phyloP scores from a whole-genome alignment of 208 protist species.

The Trypanosoma vivax region DNA sequence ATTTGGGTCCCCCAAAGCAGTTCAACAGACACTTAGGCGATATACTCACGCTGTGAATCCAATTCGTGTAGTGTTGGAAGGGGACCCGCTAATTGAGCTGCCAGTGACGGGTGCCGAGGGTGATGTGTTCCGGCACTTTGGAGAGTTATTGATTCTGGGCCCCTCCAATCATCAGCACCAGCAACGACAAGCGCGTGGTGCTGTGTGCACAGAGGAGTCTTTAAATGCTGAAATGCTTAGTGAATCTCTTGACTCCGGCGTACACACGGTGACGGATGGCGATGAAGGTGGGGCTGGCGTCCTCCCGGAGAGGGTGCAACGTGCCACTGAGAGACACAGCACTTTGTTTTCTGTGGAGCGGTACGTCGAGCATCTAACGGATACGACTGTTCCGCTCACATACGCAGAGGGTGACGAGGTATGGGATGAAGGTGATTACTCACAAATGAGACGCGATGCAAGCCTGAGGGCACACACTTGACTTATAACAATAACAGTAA shows the following conservation, averaged over 20 bases:
- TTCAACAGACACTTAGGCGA: conserved; percentile 49
- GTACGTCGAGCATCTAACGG: conserved; percentile 48
- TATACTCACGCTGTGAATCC: conserved; percentile 62
- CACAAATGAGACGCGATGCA: conserved; percentile 20
- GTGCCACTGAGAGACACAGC: conserved; percentile 38
- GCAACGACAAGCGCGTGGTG: neutral
- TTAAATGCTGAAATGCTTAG: conserved; percentile 27
- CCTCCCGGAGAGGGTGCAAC: neutral
- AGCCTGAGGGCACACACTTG: conserved; percentile 4
- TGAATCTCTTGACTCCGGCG: conserved; percentile 7
- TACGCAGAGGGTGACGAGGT: conserved; percentile 87
- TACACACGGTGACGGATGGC: conserved; percentile 8
- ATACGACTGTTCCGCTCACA: conserved; percentile 44
- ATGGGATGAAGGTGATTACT: conserved; percentile 80
- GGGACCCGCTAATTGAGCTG: conserved; percentile 76
- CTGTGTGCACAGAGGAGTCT: neutral
- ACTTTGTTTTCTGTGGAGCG: conserved; percentile 50
- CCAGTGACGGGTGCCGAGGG: conserved; percentile 73
- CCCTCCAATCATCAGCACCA: neutral
- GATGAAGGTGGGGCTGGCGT: conserved; percentile 8
- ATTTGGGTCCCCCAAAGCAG: conserved; percentile 63
- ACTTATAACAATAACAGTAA: conserved; percentile 17
- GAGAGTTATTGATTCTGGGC: conserved; percentile 63
- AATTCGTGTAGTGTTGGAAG: conserved; percentile 69
- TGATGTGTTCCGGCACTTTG: conserved; percentile 65